Evolutionary conservation across 495 filamentous ascomycete genomes (phyloP), one percentile per base, ranked within the genome.

Genomic region (Trichoderma erinaceum): DNA sequence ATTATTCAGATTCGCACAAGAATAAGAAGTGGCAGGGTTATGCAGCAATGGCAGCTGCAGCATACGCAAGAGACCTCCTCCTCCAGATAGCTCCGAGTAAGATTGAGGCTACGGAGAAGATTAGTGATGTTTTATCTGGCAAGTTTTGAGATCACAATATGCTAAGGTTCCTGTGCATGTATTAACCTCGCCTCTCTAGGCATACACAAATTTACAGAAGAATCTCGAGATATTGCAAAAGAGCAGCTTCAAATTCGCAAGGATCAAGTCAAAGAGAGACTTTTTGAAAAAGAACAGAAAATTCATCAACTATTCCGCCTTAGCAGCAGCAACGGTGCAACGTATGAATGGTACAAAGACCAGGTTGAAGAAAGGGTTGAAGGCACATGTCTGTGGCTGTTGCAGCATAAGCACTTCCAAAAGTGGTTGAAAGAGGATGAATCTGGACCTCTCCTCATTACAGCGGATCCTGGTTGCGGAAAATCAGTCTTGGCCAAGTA

Each of bases 391-490:
- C 61, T 73, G 65, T 81, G 78, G 78, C 73, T 79, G n/a, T 63
- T 78, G 3, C 48, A 69, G 0, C 71, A 78, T 46, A n/a, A 70
- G 0, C 25, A 66, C 15, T 71, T 63, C 11, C 18, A 38, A 18
- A 0, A 12, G 6, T 71, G 68, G 70, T 2, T 69, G 67, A 35
- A 43, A 44, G n/a, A 32, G 8, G 29, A 1, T 29, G 66, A 71
- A 32, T 25, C 64, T 0, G 27, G 68, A 25, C 58, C 66, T n/a
- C 70, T 74, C 0, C 71, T 84, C 11, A 70, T 83, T 0, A 77
- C 80, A 13, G 80, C 81, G 11, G 75, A 83, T 66, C 81, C 81
- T 21, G 82, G 81, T 3, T 83, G 80, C 69, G 82, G 82, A 0
- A 84, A 84, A 69, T 82, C 81, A 0, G 80, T 83, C 4, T 67